Base-by-base conservation (phyloP, 768 basidiomycete genomes). In the Agrocybe praecox region DNA sequence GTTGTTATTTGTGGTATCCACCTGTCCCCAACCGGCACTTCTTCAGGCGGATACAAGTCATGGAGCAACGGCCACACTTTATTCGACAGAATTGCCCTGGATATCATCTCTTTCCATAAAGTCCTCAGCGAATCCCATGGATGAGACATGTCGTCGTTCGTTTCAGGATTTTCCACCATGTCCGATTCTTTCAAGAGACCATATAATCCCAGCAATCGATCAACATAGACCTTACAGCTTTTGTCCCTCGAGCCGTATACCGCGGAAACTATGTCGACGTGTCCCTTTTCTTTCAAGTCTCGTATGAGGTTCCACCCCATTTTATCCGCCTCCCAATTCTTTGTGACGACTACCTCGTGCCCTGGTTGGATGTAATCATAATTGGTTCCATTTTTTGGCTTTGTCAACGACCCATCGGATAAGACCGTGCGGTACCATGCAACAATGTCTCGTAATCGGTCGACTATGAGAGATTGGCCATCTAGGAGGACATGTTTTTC, bases 1-100 rank as follows among this genome's bases (percentile, higher is more conserved):
- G 49, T 19, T 49, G 49, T 49, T 32, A 49, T 33, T 49, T 49
- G 32, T 14, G 49, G 49, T 24, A 49, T 49, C 49, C 49, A 49
- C 26, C 26, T 49, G 19, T 49, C 29, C 14, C 49, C 49, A 21
- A 33, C 49, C n/a, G n/a, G 18, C 12, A 18, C 26, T 34, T 49
- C 49, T 21, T 49, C 49, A 17, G 49, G 26, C 4, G 23, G 29
- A 33, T 34, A 26, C 15, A 34, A 33, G 32, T 49, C 49, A 33
- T 49, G 11, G 36, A 34, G n/a, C 49, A 29, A 49, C 29, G 26
- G 26, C 26, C 26, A 29, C 4, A 29, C 26, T 29, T 29, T 29
- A 9, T 29, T 29, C 26, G 26, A 29, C 26, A 29, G 26, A 9
- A 29, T 29, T 9, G 26, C 26, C 26, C 26, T 4, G 26, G 26